These are phyloP conservation scores for Tylopilus sp. DNA, from an alignment of 768 basidiomycete species.

Conservation along the genomic window DNA sequence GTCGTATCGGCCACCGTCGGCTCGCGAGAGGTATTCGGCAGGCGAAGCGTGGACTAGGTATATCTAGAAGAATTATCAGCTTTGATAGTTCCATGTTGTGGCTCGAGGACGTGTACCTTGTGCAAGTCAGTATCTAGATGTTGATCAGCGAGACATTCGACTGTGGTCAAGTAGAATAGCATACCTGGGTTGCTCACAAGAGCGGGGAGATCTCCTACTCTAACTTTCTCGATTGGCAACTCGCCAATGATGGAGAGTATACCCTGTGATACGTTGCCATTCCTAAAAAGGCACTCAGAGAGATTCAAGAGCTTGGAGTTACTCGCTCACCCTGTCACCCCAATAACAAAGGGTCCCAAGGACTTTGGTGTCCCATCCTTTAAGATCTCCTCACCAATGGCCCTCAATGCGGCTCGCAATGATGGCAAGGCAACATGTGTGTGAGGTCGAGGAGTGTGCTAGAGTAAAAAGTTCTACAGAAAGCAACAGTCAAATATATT, in stretches of 20 bases:
- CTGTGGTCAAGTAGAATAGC: slow-evolving; percentile 6
- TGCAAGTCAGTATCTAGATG: slow-evolving; percentile 49
- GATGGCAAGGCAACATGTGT: slow-evolving; percentile 56
- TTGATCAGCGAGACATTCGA: slow-evolving; percentile 1
- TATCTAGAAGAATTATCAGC: slow-evolving; percentile 40
- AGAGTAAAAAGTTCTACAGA: background rate
- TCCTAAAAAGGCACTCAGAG: slow-evolving; percentile 37
- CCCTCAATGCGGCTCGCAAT: slow-evolving; percentile 50
- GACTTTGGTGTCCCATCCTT: slow-evolving; percentile 55
- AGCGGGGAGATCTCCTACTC: slow-evolving; percentile 51
- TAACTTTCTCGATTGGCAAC: slow-evolving; percentile 60
- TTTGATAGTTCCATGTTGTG: background rate
- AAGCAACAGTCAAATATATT: background rate
- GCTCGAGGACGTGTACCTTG: slow-evolving; percentile 39
- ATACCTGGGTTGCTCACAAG: slow-evolving; percentile 54
- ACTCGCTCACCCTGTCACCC: slow-evolving; percentile 69
- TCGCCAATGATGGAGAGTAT: slow-evolving; percentile 68
- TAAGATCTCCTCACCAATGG: slow-evolving; percentile 54
- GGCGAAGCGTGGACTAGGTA: slow-evolving; percentile 74
- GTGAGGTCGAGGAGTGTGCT: slow-evolving; percentile 78
- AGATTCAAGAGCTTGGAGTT: background rate
- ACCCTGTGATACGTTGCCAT: slow-evolving; percentile 80
- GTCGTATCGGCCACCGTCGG: slow-evolving; percentile 54
- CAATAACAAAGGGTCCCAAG: slow-evolving; percentile 76
- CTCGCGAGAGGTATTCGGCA: slow-evolving; percentile 63